These are phyloP conservation scores for Dimargaris cristalligena DNA, from an alignment of 192 early-diverging fungal species.

Conservation along the genomic window DNA sequence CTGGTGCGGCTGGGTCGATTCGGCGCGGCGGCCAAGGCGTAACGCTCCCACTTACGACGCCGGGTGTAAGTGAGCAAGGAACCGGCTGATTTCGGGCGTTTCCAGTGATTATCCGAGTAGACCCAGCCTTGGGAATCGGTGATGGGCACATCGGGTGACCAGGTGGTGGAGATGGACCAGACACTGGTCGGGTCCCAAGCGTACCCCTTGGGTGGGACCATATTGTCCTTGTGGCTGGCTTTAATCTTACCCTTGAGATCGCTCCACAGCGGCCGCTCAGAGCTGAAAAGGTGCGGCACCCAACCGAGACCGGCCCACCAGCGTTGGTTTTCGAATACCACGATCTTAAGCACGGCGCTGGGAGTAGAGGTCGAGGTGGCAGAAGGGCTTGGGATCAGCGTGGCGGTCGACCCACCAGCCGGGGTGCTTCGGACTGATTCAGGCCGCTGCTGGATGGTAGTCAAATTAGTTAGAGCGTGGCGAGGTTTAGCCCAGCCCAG, in stretches of 20 bases:
- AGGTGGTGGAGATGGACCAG: slow-evolving; percentile 36
- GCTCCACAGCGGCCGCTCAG: slow-evolving; percentile 47
- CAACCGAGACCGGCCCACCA: slow-evolving; percentile 66
- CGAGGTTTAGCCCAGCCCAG: too few relatives aligned
- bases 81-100: slow-evolving; percentile 24
- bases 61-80: slow-evolving; percentile 37
- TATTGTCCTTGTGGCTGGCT: slow-evolving; percentile 31
- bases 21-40: not conserved
- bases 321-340: slow-evolving; percentile 56
- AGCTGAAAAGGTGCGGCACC: slow-evolving; percentile 41
- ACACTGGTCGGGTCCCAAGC: slow-evolving; percentile 33
- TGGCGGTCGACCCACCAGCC: not conserved
- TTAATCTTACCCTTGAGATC: slow-evolving; percentile 38
- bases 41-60: slow-evolving; percentile 38
- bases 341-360: slow-evolving; percentile 16
- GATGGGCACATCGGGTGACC: slow-evolving; percentile 23
- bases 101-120: slow-evolving; percentile 55
- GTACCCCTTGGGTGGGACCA: slow-evolving; percentile 35
- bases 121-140: slow-evolving; percentile 44
- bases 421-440: not conserved
- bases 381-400: slow-evolving; percentile 3
- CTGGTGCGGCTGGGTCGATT: too few relatives aligned
- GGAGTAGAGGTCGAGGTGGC: slow-evolving; percentile 20
- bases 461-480: not conserved
- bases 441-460: not conserved